phyloP scores from a whole-genome alignment of 495 filamentous ascomycete genomes.

The Pseudotulostoma volvatum region DNA sequence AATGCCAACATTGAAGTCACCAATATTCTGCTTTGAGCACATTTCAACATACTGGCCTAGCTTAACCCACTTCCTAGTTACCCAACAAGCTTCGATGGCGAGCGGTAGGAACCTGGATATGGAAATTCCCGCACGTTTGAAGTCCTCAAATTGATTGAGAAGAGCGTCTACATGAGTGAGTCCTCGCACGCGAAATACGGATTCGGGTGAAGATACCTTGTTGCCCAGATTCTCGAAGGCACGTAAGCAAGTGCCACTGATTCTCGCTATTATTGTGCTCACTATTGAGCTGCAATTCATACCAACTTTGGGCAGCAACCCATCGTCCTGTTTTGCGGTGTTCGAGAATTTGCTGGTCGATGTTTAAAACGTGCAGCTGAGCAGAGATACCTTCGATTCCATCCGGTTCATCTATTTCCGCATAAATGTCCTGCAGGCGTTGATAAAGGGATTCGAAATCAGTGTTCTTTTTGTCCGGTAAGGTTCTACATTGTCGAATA shows the following conservation, averaged over 20 bases:
- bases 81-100: slow-evolving; percentile 82
- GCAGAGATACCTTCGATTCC: slow-evolving; percentile 88
- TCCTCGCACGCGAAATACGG: too few species aligned
- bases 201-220: too few species aligned
- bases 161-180: too few species aligned
- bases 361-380: slow-evolving; percentile 60
- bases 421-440: slow-evolving; percentile 80
- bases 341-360: slow-evolving; percentile 83
- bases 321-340: slow-evolving; percentile 89
- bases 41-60: slow-evolving; percentile 51
- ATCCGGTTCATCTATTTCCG: slow-evolving; percentile 92
- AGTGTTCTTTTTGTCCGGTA: slow-evolving; percentile 19
- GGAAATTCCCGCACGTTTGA: slow-evolving; percentile 37
- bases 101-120: slow-evolving; percentile 52
- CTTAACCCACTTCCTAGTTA: slow-evolving; percentile 63
- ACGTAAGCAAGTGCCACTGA: slow-evolving; percentile 71
- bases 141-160: slow-evolving; percentile 65
- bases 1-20: slow-evolving; percentile 70
- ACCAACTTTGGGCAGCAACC: slow-evolving; percentile 97
- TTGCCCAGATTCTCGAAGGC: slow-evolving; percentile 83
- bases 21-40: slow-evolving; percentile 31
- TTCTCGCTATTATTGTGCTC: slow-evolving; percentile 58
- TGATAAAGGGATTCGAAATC: slow-evolving; percentile 48
- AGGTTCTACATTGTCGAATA: slow-evolving; percentile 43
- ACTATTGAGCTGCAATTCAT: slow-evolving; percentile 70